These are phyloP conservation scores for Pistacia atlantica DNA, from an alignment of 345 rosid species.

Conservation along the genomic window DNA sequence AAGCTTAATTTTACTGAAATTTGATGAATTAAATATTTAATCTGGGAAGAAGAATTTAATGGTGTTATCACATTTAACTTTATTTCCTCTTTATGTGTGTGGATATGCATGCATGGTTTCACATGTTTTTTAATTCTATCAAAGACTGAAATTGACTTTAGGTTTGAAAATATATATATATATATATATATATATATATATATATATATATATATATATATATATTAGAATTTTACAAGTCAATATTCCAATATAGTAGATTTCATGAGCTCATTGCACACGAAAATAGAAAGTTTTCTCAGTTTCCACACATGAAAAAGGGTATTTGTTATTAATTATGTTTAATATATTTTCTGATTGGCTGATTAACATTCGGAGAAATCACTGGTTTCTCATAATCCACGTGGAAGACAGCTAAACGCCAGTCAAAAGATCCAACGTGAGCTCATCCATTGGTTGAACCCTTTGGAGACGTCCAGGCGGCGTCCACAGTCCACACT, in stretches of 20 bases:
- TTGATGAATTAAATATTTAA: too few species aligned
- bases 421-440: conserved; percentile 3
- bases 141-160: neutral
- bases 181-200: too few species aligned
- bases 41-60: too few species aligned
- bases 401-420: conserved; percentile 3
- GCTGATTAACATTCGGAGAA: too few species aligned
- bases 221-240: neutral
- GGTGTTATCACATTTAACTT: too few species aligned
- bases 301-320: neutral
- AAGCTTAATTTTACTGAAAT: too few species aligned
- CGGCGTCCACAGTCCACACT: conserved; percentile 12
- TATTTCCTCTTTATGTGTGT: too few species aligned
- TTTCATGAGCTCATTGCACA: neutral
- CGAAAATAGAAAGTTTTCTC: neutral
- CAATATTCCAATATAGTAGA: neutral
- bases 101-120: neutral
- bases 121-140: neutral
- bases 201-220: too few species aligned
- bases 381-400: neutral
- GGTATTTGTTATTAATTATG: too few species aligned
- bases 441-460: neutral
- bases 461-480: neutral
- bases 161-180: neutral
- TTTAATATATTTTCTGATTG: neutral